Percentiles rank a stretch among this genome's conserved stretches.
These are phyloP conservation scores for Filobasidium wieringae DNA, from an alignment of 768 basidiomycete genomes.

Conservation along the genomic window DNA sequence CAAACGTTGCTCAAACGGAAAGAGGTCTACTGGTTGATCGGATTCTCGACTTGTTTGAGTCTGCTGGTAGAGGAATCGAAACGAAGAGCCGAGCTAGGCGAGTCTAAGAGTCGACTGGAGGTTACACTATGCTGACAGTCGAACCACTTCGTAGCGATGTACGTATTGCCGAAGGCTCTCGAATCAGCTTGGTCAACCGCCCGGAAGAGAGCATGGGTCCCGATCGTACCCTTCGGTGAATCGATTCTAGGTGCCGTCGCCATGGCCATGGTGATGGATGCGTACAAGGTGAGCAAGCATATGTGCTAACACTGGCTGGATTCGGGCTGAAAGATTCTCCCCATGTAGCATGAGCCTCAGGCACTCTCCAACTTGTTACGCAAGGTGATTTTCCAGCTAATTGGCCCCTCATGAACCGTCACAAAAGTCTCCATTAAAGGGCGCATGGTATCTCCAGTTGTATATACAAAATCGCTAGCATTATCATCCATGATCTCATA, in stretches of 20 bases:
- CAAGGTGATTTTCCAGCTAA: slow-evolving; percentile 31
- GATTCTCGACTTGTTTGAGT: slow-evolving; percentile 60
- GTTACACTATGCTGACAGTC: slow-evolving; percentile 37
- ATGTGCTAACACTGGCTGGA: background rate
- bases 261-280: slow-evolving; percentile 82
- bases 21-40: slow-evolving; percentile 60
- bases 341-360: slow-evolving; percentile 27
- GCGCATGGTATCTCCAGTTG: too few relatives aligned
- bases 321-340: background rate
- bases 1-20: slow-evolving; percentile 55
- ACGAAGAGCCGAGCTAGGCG: slow-evolving; percentile 79
- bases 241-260: slow-evolving; percentile 54
- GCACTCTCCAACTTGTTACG: slow-evolving; percentile 31
- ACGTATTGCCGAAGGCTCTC: slow-evolving; percentile 64
- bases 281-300: slow-evolving; percentile 29
- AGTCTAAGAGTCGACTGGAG: too few relatives aligned
- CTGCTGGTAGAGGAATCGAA: slow-evolving; percentile 72
- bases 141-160: slow-evolving; percentile 23
- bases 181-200: slow-evolving; percentile 82
- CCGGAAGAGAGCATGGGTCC: slow-evolving; percentile 61
- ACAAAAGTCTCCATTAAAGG: too few relatives aligned
- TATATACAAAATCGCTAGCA: too few relatives aligned
- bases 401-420: slow-evolving; percentile 22
- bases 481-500: too few relatives aligned
- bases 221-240: slow-evolving; percentile 40